A percentile compares a stretch with the other conserved stretches of the same genome.
phyloP scores from a whole-genome alignment of 2,329 filamentous ascomycete species.

The Setomelanomma holmii region DNA sequence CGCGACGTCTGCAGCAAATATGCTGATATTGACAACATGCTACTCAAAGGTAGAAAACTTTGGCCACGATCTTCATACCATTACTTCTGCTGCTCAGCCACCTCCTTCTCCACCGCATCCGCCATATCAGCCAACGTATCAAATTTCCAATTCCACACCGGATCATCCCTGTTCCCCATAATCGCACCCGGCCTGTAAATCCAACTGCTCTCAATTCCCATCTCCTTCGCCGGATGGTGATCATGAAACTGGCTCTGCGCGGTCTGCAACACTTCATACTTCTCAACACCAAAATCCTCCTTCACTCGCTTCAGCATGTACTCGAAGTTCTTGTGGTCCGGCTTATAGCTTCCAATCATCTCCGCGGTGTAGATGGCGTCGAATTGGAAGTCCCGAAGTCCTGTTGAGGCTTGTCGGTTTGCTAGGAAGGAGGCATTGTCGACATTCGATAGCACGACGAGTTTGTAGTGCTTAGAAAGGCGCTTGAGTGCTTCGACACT shows the following conservation, averaged over 20 bases:
- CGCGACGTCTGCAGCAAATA: no score
- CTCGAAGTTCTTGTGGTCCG: conserved; percentile 68
- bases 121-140: conserved; percentile 67
- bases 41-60: no score
- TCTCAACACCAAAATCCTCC: conserved; percentile 63
- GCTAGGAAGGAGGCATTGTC: conserved; percentile 60
- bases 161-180: conserved; percentile 56
- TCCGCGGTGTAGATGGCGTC: conserved; percentile 74
- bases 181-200: conserved; percentile 62
- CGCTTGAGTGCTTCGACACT: conserved; percentile 60
- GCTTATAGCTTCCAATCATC: conserved; percentile 76
- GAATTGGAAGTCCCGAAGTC: conserved; percentile 63
- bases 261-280: conserved; percentile 68
- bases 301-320: conserved; percentile 66
- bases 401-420: conserved; percentile 52
- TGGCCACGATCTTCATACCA: not conserved
- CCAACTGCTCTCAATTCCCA: conserved; percentile 69
- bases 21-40: no score
- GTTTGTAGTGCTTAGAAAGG: conserved; percentile 61
- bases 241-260: conserved; percentile 73
- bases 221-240: conserved; percentile 67
- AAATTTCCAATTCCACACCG: conserved; percentile 61
- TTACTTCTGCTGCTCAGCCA: conserved; percentile 18
- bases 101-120: conserved; percentile 57
- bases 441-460: conserved; percentile 68